These are phyloP conservation scores for Pichia insulana DNA, from an alignment of 805 yeast species.

Conservation along the genomic window DNA sequence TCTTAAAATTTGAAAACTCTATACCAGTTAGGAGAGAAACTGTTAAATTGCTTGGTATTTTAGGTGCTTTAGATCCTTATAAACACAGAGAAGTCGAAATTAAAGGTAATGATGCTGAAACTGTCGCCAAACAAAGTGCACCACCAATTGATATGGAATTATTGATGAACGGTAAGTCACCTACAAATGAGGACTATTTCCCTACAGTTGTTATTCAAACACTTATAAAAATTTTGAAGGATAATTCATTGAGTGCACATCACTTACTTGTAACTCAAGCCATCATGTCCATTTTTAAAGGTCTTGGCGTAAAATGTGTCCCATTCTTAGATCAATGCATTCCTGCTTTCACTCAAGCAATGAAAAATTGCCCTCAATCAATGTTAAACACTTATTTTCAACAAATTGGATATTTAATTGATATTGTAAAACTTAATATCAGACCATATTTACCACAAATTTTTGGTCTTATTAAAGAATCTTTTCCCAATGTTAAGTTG, in stretches of 20 bases:
- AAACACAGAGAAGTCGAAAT: constrained; percentile 88
- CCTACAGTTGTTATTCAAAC: constrained; percentile 91
- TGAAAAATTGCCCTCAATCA: constrained; percentile 71
- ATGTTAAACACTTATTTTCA: constrained; percentile 84
- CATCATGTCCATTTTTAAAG: constrained; percentile 81
- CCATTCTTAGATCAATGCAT: constrained; percentile 82
- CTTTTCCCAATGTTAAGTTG: constrained; percentile 51
- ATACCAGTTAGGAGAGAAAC: constrained; percentile 75
- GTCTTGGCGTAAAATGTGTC: constrained; percentile 81
- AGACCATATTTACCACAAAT: constrained; percentile 73
- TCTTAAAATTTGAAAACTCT: constrained; percentile 73
- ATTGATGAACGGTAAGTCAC: constrained; percentile 89
- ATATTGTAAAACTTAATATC: constrained; percentile 83
- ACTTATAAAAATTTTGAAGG: constrained; percentile 74
- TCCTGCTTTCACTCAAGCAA: constrained; percentile 78
- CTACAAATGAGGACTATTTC: constrained; percentile 84
- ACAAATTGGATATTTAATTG: constrained; percentile 70
- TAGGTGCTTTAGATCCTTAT: constrained; percentile 96
- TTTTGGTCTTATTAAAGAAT: constrained; percentile 66
- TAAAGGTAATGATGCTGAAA: constrained; percentile 25
- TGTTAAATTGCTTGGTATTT: constrained; percentile 78
- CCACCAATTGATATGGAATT: constrained; percentile 87
- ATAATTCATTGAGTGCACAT: constrained; percentile 74
- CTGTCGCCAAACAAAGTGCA: constrained; percentile 65
- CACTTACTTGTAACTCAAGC: constrained; percentile 94